Base-by-base conservation (phyloP, 1,284 basidiomycete species). In the Mixia osmundae region DNA sequence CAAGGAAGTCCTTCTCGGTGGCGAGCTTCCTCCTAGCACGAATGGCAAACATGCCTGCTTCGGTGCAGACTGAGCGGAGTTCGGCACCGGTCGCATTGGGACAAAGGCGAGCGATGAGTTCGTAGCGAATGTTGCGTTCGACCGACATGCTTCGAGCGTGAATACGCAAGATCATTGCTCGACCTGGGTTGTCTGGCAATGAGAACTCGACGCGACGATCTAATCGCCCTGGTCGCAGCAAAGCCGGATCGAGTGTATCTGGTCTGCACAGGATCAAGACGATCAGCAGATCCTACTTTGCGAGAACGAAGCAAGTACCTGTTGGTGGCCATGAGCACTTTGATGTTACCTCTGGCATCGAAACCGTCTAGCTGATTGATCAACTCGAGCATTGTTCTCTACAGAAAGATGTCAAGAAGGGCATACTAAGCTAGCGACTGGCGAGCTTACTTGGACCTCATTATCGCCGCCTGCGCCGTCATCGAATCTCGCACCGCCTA, bases 41-140 rank as follows among this genome's bases (percentile, higher is more conserved):
- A 50, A 99, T 99, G 1, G 91, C 89, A 61, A 94, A 99, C 91
- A 99, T 97, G 28, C 91, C 91, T 24, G 91, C 91, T 66, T 95
- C 91, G 12, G 91, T 97, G 7, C 87, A 87, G 7, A 97, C 89
- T 19, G 80, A 85, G 36, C 87, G 73, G 42, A 99, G 60, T 59
- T 99, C 91, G 18, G 91, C 91, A 46, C 91, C 91, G 3, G 91
- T 95, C 2, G 89, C 87, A 55, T 94, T 95, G 14, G 91, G 89
- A 57, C 91, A 99, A 41, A 97, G 61, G 24, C 91, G 73, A 15
- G 89, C 87, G 50, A 99, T 91, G 27, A 99, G 69, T 53, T 95
- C 87, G 57, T 89, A 99, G 39, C 91, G 79, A 51, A 99, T 97
- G 51, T 89, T 78, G 43, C 85, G 68, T 57, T 95, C 89, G 22